Conservation (phyloP, 768 basidiomycete genomes). For the Goffeauzyma gilvescens region DNA sequence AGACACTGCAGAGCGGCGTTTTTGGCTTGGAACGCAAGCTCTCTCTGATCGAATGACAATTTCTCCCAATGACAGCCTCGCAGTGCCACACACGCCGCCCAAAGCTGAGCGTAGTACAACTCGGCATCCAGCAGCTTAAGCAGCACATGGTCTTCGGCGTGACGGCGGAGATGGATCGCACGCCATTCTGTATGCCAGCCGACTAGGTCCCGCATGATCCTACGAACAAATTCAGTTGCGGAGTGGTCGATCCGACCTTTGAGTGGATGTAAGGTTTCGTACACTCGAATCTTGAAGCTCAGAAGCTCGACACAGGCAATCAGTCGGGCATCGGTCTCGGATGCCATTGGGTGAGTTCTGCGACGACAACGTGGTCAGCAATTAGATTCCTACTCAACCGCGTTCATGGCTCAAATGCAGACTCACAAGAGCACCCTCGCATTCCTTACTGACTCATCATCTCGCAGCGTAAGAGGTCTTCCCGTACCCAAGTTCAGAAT, state of each 20-base stretch:
- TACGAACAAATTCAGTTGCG: constrained; percentile 67
- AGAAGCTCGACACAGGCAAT: constrained; percentile 77
- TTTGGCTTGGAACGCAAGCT: constrained; percentile 85
- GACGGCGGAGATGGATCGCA: constrained; percentile 50
- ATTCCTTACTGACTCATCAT: constrained; percentile 68
- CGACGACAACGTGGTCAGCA: neutral
- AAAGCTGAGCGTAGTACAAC: constrained; percentile 78
- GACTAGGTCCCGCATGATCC: constrained; percentile 67
- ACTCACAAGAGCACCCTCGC: constrained; percentile 52
- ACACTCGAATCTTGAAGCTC: constrained; percentile 55
- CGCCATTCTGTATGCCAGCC: constrained; percentile 85
- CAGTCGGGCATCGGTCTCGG: constrained; percentile 72
- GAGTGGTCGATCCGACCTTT: constrained; percentile 71
- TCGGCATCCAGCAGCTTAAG: constrained; percentile 76
- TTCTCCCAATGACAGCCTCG: constrained; percentile 89
- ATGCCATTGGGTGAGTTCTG: constrained; percentile 58
- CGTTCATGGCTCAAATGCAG: neutral
- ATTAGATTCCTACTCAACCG: neutral
- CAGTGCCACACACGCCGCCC: constrained; percentile 81
- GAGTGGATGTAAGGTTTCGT: constrained; percentile 67
- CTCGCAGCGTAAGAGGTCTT: constrained; percentile 69
- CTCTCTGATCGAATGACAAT: constrained; percentile 85
- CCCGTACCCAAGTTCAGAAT: constrained; percentile 86
- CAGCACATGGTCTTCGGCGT: constrained; percentile 63
- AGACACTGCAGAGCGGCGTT: constrained; percentile 75